These are phyloP conservation scores for Trametes coccinea DNA, from an alignment of 768 basidiomycete species.

Conservation along the genomic window DNA sequence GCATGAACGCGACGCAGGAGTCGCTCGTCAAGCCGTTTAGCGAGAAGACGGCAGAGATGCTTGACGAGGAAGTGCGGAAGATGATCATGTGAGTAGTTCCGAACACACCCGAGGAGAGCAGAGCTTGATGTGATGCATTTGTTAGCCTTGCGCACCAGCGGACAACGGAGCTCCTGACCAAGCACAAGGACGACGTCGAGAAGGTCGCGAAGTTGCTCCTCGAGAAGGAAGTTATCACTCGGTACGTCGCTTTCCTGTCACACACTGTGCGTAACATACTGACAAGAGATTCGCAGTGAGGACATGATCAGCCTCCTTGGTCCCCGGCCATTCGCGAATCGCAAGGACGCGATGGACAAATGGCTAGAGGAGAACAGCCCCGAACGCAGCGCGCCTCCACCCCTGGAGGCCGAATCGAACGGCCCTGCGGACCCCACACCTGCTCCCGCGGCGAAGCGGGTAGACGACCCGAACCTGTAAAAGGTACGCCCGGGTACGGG, in stretches of 20 bases:
- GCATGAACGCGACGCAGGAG: conserved; percentile 80
- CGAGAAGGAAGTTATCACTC: conserved; percentile 94
- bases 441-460: conserved; percentile 47
- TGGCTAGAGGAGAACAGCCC: conserved; percentile 84
- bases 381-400: conserved; percentile 65
- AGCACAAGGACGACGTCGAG: conserved; percentile 86
- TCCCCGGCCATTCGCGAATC: conserved; percentile 76
- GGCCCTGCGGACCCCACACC: conserved; percentile 40
- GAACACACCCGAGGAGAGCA: neutral
- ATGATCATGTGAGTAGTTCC: conserved; percentile 72
- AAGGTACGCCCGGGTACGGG: no score
- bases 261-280: neutral
- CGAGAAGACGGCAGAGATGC: conserved; percentile 93
- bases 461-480: conserved; percentile 31
- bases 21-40: conserved; percentile 97
- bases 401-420: conserved; percentile 43
- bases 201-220: conserved; percentile 88
- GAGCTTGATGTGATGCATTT: conserved; percentile 16
- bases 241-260: conserved; percentile 47
- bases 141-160: conserved; percentile 74
- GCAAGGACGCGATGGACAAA: conserved; percentile 92
- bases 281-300: conserved; percentile 50
- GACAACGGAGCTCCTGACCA: conserved; percentile 77
- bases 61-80: conserved; percentile 89
- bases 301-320: conserved; percentile 86